Evolutionary conservation across 2,329 filamentous ascomycete species (phyloP).

Genomic region (Biscogniauxia marginata): DNA sequence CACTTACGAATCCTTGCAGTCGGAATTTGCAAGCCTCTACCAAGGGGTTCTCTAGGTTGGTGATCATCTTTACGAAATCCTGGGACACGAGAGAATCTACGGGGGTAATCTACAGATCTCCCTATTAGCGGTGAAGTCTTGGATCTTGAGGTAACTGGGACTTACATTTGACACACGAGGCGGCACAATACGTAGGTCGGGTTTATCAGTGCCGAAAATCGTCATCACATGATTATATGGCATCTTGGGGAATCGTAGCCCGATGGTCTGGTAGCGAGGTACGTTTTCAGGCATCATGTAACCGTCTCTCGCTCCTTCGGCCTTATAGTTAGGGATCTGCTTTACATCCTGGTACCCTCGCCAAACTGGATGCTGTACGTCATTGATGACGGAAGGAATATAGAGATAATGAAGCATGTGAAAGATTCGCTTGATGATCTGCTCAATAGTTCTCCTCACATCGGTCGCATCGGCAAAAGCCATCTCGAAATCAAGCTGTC

Average conservation of each 20-base stretch:
- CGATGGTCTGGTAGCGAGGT: not conserved
- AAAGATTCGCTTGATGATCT: conserved; percentile 56
- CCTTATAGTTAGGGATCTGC: not conserved
- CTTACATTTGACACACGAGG: conserved; percentile 52
- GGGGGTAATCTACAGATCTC: conserved; percentile 54
- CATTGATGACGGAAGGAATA: conserved; percentile 30
- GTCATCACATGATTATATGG: conserved; percentile 78
- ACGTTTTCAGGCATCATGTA: not conserved
- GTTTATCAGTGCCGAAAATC: conserved; percentile 85
- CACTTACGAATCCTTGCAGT: conserved; percentile 49
- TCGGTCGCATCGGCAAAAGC: conserved; percentile 72
- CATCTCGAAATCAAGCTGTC: conserved; percentile 88
- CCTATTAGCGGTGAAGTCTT: conserved; percentile 20
- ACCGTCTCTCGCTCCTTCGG: not conserved
- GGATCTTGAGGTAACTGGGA: not conserved
- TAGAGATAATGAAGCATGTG: conserved; percentile 43
- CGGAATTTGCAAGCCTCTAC: conserved; percentile 74
- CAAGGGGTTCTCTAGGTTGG: conserved; percentile 62
- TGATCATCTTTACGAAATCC: conserved; percentile 74
- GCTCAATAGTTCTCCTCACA: conserved; percentile 60
- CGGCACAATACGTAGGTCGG: conserved; percentile 70
- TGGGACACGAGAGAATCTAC: conserved; percentile 62
- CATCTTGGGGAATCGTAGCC: not conserved
- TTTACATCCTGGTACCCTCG: not conserved
- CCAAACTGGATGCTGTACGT: conserved; percentile 19